These are phyloP conservation scores for Scutellaria galericulata DNA, from an alignment of 257 asterid species.

Conservation along the genomic window DNA sequence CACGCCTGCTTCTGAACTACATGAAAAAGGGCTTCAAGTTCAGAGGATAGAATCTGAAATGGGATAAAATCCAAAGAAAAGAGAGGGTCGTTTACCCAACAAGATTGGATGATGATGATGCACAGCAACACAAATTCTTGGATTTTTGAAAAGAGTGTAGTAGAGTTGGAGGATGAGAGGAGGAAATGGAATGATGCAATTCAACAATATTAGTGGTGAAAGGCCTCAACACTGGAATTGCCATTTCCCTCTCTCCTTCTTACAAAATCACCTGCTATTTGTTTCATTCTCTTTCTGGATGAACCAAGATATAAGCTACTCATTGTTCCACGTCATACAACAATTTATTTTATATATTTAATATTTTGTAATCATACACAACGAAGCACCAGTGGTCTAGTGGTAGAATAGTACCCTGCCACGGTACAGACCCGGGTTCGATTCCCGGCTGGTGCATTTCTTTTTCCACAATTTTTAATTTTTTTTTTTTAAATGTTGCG, in stretches of 20 bases:
- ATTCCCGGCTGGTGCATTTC: constrained; percentile 95
- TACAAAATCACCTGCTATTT: not conserved
- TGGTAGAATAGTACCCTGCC: constrained; percentile 98
- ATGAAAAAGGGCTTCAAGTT: constrained; percentile 6
- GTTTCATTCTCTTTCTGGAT: constrained; percentile 8
- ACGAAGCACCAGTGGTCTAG: constrained; percentile 83
- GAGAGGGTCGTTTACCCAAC: constrained; percentile 36
- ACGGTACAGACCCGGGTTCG: constrained; percentile 99
- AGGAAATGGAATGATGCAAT: constrained; percentile 24
- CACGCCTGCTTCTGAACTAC: constrained; percentile 53
- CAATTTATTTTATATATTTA: not conserved
- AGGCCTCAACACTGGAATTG: constrained; percentile 51
- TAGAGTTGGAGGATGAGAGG: constrained; percentile 25
- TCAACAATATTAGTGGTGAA: constrained; percentile 26
- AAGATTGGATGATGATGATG: constrained; percentile 43
- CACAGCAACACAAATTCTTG: constrained; percentile 35
- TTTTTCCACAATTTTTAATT: not conserved
- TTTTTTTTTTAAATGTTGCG: no score
- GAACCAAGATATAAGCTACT: constrained; percentile 30
- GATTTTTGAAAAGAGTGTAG: constrained; percentile 30
- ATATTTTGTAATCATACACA: no score
- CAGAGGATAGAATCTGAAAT: not conserved
- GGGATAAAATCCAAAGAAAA: not conserved
- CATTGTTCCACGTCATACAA: constrained; percentile 42
- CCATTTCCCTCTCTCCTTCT: constrained; percentile 48